Conservation (phyloP, 2,329 filamentous ascomycete species). For the Pseudocercospora pini-densiflorae region DNA sequence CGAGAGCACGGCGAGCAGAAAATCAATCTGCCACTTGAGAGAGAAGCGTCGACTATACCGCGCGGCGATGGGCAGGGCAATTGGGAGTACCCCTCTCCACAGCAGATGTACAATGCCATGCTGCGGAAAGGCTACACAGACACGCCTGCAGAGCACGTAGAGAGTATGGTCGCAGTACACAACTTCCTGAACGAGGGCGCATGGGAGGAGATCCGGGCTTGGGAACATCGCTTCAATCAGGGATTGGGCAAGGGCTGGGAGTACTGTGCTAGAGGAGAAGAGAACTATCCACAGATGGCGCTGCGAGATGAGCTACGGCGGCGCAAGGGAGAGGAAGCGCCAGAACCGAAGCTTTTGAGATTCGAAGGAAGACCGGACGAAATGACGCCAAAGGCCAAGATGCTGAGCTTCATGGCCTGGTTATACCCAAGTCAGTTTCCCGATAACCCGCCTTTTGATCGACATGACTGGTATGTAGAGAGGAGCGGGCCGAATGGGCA, state of each 20-base stretch:
- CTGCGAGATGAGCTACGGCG: constrained; percentile 33
- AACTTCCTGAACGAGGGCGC: constrained; percentile 98
- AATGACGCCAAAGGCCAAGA: constrained; percentile 86
- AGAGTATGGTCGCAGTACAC: constrained; percentile 96
- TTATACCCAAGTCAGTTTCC: constrained; percentile 79
- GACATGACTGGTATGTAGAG: constrained; percentile 95
- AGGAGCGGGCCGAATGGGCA: constrained; percentile 68
- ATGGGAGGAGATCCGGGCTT: constrained; percentile 92
- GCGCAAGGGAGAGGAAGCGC: constrained; percentile 40
- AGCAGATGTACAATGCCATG: constrained; percentile 99
- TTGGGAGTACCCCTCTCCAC: constrained; percentile 98
- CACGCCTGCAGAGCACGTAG: constrained; percentile 89
- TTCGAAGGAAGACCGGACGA: constrained; percentile 92
- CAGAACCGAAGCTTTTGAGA: constrained; percentile 74
- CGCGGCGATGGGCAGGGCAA: constrained; percentile 74
- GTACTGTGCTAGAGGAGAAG: constrained; percentile 39
- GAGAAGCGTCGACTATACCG: constrained; percentile 90
- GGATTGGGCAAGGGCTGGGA: constrained; percentile 64
- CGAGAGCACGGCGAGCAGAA: constrained; percentile 72
- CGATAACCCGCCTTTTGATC: constrained; percentile 86
- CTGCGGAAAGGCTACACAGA: constrained; percentile 94
- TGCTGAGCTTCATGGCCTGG: constrained; percentile 79
- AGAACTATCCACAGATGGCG: constrained; percentile 35
- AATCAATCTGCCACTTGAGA: constrained; percentile 73
- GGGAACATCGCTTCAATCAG: constrained; percentile 83